Conservation (phyloP, 2,329 filamentous ascomycete species). For the Colletotrichum scovillei region DNA sequence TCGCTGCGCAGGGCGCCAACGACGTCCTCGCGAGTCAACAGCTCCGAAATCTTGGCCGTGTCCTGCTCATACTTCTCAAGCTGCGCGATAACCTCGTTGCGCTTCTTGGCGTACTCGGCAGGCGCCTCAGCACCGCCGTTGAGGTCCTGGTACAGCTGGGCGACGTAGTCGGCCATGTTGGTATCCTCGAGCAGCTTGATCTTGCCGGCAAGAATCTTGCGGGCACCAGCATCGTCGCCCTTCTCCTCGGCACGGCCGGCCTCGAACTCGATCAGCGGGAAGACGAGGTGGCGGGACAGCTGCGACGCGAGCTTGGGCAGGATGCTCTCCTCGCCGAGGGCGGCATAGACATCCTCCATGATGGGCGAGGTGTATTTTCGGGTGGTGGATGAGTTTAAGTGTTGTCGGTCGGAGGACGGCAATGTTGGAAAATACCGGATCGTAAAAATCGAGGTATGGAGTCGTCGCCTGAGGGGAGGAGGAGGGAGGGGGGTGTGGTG, state of each 20-base stretch:
- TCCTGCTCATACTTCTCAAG: slow-evolving; percentile 87
- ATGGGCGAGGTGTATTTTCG: slow-evolving; percentile 22
- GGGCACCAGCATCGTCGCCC: slow-evolving; percentile 66
- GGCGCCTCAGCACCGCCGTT: slow-evolving; percentile 83
- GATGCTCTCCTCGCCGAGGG: slow-evolving; percentile 59
- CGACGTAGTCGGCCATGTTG: slow-evolving; percentile 99
- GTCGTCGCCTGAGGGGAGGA: slow-evolving; percentile 8
- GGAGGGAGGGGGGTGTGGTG: background rate
- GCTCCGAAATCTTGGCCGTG: slow-evolving; percentile 87
- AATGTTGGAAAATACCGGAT: slow-evolving; percentile 39
- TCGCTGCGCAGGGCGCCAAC: slow-evolving; percentile 92
- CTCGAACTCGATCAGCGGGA: slow-evolving; percentile 94
- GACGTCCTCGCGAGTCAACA: slow-evolving; percentile 89
- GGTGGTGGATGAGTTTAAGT: background rate
- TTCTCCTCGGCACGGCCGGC: slow-evolving; percentile 84
- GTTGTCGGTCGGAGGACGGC: background rate
- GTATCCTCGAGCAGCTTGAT: slow-evolving; percentile 95
- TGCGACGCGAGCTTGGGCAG: slow-evolving; percentile 90
- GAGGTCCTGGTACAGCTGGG: slow-evolving; percentile 89
- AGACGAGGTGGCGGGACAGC: slow-evolving; percentile 96
- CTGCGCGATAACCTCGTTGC: slow-evolving; percentile 86
- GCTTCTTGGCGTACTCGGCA: slow-evolving; percentile 87
- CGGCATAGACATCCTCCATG: slow-evolving; percentile 38
- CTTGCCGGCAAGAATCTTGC: slow-evolving; percentile 85
- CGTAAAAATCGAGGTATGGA: slow-evolving; percentile 28